Conservation (phyloP, 495 filamentous ascomycete genomes). For the Sordaria brevicollis region DNA sequence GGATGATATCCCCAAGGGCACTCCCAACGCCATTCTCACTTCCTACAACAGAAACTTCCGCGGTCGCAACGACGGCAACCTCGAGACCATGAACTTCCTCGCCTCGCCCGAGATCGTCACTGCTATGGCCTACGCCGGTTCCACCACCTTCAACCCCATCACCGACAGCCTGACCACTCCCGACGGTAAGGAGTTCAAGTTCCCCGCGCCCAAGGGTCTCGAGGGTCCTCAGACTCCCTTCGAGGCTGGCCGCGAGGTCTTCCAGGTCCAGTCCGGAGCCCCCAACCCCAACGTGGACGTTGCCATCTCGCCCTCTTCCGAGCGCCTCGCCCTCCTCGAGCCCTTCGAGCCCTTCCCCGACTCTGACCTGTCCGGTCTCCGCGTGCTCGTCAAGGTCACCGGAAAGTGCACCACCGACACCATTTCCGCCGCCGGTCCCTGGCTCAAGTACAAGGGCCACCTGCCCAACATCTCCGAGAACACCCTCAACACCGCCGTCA, state of each 20-base stretch:
- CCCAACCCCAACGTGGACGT: conserved; percentile 58
- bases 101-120: conserved; percentile 94
- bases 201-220: conserved; percentile 67
- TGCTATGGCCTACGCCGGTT: conserved; percentile 85
- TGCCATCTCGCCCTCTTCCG: conserved; percentile 70
- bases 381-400: conserved; percentile 86
- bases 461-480: conserved; percentile 94
- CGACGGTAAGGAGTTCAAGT: conserved; percentile 74
- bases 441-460: conserved; percentile 99
- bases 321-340: conserved; percentile 81
- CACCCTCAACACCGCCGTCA: conserved; percentile 89
- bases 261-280: conserved; percentile 58
- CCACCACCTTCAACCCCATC: conserved; percentile 92
- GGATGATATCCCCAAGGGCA: conserved; percentile 70
- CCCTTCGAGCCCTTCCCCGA: conserved; percentile 80
- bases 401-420: conserved; percentile 98
- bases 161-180: conserved; percentile 77
- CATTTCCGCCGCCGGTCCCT: conserved; percentile 92
- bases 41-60: conserved; percentile 99
- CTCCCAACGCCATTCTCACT: conserved; percentile 88
- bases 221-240: conserved; percentile 73
- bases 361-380: conserved; percentile 59
- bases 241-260: conserved; percentile 62
- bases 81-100: conserved; percentile 95
- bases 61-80: conserved; percentile 93